Evolutionary conservation across 768 basidiomycete species (phyloP), one percentile per base, ranked within the genome.

Genomic region (Mycena olivaceomarginata): DNA sequence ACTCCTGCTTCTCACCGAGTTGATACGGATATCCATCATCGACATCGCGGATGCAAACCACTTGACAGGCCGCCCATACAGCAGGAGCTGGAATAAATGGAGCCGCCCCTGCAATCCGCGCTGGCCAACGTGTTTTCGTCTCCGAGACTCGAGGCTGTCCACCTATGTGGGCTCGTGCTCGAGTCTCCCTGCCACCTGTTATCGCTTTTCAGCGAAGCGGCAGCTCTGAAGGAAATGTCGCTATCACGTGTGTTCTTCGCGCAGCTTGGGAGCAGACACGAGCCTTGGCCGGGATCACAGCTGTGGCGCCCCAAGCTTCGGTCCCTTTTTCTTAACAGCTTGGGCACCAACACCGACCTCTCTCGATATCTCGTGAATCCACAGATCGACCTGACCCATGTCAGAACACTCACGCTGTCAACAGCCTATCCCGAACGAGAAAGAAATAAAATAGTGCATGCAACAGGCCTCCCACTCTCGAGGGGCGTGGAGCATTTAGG

Each of bases 181-280:
- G 48, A 51, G 7, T 51, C 48, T 51, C 48, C 16, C 18, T 16
- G 48, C 18, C 48, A 51, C 15, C 16, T 51, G 18, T 16, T 51
- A 16, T 51, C 48, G 18, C 48, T 51, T 51, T 51, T 51, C 48
- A 51, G 16, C 16, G 48, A 51, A 15, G 31, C 31, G 31, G 11
- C 48, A 16, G 15, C 15, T 51, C 48, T 51, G 1, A 18, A 51
- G 5, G 16, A 51, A 16, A 51, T 51, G 48, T 51, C 48, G 16
- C 18, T 51, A 51, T 15, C 48, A 7, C 48, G 18, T 18, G 2
- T 51, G 16, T 20, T n/a, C 48, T 18, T 18, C 16, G 5, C 16
- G 5, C 48, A 51, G 15, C 2, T 0, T 0, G 3, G 4, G 3
- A 3, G 4, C 31, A 31, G 4, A 31, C 18, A 0, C 48, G 48